phyloP scores from a whole-genome alignment of 768 basidiomycete species.

The Suillus cothurnatus region DNA sequence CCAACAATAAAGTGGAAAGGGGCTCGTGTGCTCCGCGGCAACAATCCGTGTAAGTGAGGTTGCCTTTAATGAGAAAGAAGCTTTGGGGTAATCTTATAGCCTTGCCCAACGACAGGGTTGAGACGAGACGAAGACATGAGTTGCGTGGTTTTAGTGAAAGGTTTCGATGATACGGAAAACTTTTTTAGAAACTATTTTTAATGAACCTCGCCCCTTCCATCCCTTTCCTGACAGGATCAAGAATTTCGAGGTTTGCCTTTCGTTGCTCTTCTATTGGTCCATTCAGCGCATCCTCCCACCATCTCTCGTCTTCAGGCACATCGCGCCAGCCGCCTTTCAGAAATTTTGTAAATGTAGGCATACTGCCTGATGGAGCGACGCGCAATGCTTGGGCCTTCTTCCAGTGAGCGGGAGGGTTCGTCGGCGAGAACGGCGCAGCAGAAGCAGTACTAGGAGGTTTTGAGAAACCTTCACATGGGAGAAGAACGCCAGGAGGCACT shows the following conservation, averaged over 20 bases:
- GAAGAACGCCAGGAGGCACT: constrained; percentile 64
- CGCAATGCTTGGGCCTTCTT: constrained; percentile 26
- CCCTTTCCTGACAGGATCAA: constrained; percentile 24
- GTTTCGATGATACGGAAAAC: neutral
- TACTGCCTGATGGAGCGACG: constrained; percentile 22
- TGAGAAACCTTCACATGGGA: constrained; percentile 61
- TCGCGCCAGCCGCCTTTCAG: constrained; percentile 63
- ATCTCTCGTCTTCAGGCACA: constrained; percentile 57
- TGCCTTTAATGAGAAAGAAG: neutral
- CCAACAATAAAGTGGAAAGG: neutral
- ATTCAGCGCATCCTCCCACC: constrained; percentile 68
- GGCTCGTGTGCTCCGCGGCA: neutral
- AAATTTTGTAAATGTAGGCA: constrained; percentile 38
- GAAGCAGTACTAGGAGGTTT: constrained; percentile 19
- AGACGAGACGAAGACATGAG: neutral
- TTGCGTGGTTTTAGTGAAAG: constrained; percentile 26
- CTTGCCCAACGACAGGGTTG: neutral
- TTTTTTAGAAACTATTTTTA: constrained; percentile 1
- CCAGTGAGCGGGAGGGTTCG: constrained; percentile 32
- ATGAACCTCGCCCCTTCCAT: constrained; percentile 24
- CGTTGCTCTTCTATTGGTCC: constrained; percentile 45
- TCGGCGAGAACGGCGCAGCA: constrained; percentile 33
- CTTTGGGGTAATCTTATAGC: neutral
- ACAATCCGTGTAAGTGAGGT: neutral
- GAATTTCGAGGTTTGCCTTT: constrained; percentile 23